Conservation (phyloP, 345 rosid genomes). For the Gossypioides kirkii region DNA sequence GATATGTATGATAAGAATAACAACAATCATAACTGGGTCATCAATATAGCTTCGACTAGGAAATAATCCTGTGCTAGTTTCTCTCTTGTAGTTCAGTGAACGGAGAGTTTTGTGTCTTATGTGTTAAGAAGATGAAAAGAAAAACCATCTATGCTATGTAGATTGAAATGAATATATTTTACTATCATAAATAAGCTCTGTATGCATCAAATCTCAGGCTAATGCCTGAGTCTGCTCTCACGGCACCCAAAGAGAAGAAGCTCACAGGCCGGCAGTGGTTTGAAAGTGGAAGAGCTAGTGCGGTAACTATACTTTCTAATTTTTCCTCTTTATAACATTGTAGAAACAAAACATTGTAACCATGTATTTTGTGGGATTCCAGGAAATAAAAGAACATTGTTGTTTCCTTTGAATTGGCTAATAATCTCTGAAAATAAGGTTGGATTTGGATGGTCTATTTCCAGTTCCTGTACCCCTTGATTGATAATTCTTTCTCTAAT, state of each 20-base stretch:
- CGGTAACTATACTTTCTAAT: slow-evolving; percentile 28
- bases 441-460: background rate
- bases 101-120: background rate
- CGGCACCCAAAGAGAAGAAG: slow-evolving; percentile 74
- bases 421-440: background rate
- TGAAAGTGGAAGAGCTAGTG: slow-evolving; percentile 26
- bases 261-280: slow-evolving; percentile 20
- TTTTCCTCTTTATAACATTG: background rate
- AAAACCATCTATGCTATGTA: no score
- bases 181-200: background rate
- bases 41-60: no score
- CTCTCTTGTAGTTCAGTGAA: background rate
- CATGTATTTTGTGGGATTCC: background rate
- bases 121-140: no score
- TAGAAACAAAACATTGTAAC: background rate
- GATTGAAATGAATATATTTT: background rate
- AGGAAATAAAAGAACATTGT: background rate
- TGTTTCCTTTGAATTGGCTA: slow-evolving; percentile 9
- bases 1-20: no score
- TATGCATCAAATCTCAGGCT: slow-evolving; percentile 37
- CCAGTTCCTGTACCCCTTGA: background rate
- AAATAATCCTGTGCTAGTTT: background rate
- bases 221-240: slow-evolving; percentile 88
- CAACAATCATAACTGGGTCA: no score
- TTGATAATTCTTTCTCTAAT: background rate